A percentile compares a stretch with the other conserved stretches of the same genome.
phyloP scores from a whole-genome alignment of 2,329 filamentous ascomycete species.

The Sclerotinia minor region DNA sequence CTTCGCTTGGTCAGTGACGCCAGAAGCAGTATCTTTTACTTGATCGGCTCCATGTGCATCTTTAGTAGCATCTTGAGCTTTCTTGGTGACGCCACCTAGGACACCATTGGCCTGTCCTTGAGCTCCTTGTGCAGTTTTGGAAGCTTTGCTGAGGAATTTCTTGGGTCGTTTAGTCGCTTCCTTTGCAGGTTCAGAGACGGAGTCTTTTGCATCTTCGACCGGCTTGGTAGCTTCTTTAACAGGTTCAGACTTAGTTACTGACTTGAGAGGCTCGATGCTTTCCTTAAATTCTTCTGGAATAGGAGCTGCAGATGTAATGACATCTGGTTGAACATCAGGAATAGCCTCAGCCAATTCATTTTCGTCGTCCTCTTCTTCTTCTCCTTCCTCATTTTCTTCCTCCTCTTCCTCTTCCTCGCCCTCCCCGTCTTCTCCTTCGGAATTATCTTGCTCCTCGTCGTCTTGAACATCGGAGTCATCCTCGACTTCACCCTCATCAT shows the following conservation, averaged over 20 bases:
- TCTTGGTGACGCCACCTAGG: neutral
- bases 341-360: slow-evolving; percentile 13
- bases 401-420: slow-evolving; percentile 6
- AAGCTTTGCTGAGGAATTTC: slow-evolving; percentile 24
- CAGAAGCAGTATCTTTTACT: neutral
- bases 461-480: slow-evolving; percentile 11
- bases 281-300: slow-evolving; percentile 16
- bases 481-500: neutral
- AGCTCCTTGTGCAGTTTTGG: slow-evolving; percentile 14
- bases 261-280: slow-evolving; percentile 2
- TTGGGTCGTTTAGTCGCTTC: slow-evolving; percentile 17
- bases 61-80: slow-evolving; percentile 1
- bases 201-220: neutral
- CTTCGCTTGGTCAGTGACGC: neutral
- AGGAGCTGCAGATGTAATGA: slow-evolving; percentile 21
- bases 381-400: slow-evolving; percentile 13
- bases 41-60: neutral
- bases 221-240: slow-evolving; percentile 11
- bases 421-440: slow-evolving; percentile 2
- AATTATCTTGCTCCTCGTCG: slow-evolving; percentile 8
- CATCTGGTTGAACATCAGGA: slow-evolving; percentile 15
- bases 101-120: slow-evolving; percentile 1
- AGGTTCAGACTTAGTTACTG: slow-evolving; percentile 8
- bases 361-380: slow-evolving; percentile 8
- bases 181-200: neutral